phyloP scores from a whole-genome alignment of 345 rosid species.

The Microthlaspi erraticum region DNA sequence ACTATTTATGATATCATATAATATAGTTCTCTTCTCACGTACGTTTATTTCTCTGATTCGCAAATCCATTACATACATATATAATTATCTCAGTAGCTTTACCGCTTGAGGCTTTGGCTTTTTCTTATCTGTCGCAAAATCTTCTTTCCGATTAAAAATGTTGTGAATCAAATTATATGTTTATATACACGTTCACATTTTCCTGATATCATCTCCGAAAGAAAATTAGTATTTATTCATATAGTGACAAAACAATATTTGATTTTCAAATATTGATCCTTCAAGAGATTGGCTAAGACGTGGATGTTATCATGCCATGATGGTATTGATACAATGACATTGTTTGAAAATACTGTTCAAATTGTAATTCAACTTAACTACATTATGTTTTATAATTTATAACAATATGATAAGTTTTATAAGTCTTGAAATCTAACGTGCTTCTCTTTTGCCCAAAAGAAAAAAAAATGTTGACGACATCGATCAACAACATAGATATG shows the following conservation, averaged over 20 bases:
- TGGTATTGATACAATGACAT: too few relatives aligned
- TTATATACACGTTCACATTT: background rate
- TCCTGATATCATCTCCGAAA: background rate
- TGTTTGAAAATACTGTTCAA: constrained; percentile 1
- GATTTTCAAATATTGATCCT: background rate
- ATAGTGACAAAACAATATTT: background rate
- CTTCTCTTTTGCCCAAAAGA: too few relatives aligned
- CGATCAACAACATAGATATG: too few relatives aligned
- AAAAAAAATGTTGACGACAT: too few relatives aligned
- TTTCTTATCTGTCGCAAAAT: constrained; percentile 6
- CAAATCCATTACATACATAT: background rate
- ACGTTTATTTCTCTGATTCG: background rate
- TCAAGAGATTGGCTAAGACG: constrained; percentile 4
- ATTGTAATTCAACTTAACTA: background rate
- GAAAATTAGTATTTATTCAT: background rate
- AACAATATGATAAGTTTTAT: too few relatives aligned
- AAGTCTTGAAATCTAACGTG: too few relatives aligned
- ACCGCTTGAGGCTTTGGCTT: background rate
- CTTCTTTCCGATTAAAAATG: background rate
- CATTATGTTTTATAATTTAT: background rate
- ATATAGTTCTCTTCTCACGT: background rate
- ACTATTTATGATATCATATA: background rate
- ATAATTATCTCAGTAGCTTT: background rate
- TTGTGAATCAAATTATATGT: background rate
- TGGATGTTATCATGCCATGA: constrained; percentile 2